phyloP scores from a whole-genome alignment of 257 asterid species.

The Capsicum pubescens region DNA sequence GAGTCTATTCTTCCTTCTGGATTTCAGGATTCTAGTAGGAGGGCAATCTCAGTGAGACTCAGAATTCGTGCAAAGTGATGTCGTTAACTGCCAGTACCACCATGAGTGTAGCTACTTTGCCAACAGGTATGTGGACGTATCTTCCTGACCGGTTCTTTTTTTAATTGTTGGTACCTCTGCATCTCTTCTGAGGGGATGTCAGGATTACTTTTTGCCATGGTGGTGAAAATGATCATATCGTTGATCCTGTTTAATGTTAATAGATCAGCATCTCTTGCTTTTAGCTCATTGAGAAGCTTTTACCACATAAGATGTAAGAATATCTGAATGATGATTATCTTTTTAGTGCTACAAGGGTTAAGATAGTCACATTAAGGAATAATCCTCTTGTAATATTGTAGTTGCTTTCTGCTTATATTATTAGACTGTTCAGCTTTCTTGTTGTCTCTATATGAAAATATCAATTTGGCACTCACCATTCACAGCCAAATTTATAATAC shows the following conservation, averaged over 20 bases:
- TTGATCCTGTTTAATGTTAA: not conserved
- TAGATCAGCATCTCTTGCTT: slow-evolving; percentile 17
- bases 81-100: slow-evolving; percentile 42
- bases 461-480: not conserved
- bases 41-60: slow-evolving; percentile 1
- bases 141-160: not conserved
- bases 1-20: not conserved
- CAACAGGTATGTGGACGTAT: slow-evolving; percentile 40
- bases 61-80: slow-evolving; percentile 40
- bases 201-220: not conserved
- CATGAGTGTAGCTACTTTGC: slow-evolving; percentile 38
- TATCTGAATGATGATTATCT: not conserved
- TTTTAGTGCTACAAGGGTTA: not conserved
- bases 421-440: not conserved
- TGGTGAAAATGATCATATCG: not conserved
- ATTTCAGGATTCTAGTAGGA: not conserved
- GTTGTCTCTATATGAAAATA: not conserved
- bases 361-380: not conserved
- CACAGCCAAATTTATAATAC: not conserved
- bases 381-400: not conserved
- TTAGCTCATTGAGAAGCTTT: not conserved
- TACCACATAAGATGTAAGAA: not conserved
- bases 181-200: not conserved
- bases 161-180: not conserved
- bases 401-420: not conserved